Evolutionary conservation across 163 green algal genomes (phyloP).

Genomic region (Scenedesmus sp.): DNA sequence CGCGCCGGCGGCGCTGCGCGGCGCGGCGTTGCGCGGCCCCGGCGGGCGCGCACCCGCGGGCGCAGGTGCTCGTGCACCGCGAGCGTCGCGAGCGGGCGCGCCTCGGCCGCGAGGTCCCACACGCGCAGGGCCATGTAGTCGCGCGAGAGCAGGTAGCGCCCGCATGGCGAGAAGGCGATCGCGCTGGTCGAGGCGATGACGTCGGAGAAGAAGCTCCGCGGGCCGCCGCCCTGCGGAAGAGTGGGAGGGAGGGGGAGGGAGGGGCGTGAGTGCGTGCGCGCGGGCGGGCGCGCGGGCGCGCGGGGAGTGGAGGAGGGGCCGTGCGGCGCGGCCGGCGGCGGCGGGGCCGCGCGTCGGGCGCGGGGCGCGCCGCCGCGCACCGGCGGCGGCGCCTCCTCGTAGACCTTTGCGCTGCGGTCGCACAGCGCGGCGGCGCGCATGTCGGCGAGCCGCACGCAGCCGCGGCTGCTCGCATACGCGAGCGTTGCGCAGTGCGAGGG

Average conservation of each 20-base stretch:
- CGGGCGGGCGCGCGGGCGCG: too few relatives aligned
- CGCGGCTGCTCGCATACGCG: slow-evolving; percentile 94
- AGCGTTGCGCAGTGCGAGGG: slow-evolving; percentile 90
- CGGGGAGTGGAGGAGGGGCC: too few relatives aligned
- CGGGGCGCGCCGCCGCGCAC: too few relatives aligned
- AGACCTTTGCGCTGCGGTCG: slow-evolving; percentile 82
- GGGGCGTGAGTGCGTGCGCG: too few relatives aligned
- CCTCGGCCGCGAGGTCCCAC: slow-evolving; percentile 95
- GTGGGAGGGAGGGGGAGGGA: too few relatives aligned
- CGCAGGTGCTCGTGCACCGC: slow-evolving; percentile 93
- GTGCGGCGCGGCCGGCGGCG: too few relatives aligned
- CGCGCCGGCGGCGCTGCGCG: too few relatives aligned
- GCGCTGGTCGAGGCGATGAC: slow-evolving; percentile 94
- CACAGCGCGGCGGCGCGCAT: slow-evolving; percentile 87
- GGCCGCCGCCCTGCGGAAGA: too few relatives aligned
- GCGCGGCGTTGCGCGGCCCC: too few relatives aligned
- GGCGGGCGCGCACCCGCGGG: slow-evolving; percentile 53
- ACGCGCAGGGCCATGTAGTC: slow-evolving; percentile 99
- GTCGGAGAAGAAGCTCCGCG: slow-evolving; percentile 99
- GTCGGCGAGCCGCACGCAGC: slow-evolving; percentile 92
- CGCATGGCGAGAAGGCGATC: slow-evolving; percentile 84
- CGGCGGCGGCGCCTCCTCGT: slow-evolving; percentile 76
- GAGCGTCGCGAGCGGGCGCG: slow-evolving; percentile 83
- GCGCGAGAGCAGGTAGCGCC: slow-evolving; percentile 87
- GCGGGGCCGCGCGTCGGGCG: too few relatives aligned